Evolutionary conservation across 2,329 filamentous ascomycete species (phyloP), one percentile per base, ranked within the genome.

Genomic region (Thielaviopsis populi): DNA sequence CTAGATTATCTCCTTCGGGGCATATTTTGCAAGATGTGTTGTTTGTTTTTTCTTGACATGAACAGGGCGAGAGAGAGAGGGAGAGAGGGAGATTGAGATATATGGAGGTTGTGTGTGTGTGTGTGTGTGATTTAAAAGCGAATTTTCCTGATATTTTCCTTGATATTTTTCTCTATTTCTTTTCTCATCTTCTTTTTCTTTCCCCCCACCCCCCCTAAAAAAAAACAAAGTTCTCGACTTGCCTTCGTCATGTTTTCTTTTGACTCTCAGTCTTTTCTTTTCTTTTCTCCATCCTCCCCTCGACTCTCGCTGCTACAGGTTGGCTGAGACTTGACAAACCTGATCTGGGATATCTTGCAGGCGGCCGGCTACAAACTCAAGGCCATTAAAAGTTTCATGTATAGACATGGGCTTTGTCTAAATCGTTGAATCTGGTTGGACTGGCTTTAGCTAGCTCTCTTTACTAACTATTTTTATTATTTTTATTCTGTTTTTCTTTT

Each of bases 41-140:
- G 58, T 60, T 60, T 60, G 43, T 37, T 43, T 30, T 30, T 37
- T 59, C 43, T 59, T 60, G 58, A 60, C 50, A 4, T 56, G 24
- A 33, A 22, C 50, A 30, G 17, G 27, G 24, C 33, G 8, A 10
- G 33, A 37, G 33, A 37, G 33, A 5, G 1, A 8, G 1, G 33
- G 8, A 8, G 33, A 4, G 6, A 8, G 4, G 33, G 4, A 8
- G 33, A 4, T 37, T 37, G 3, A 33, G 30, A 1, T 37, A n/a
- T n/a, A n/a, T n/a, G n/a, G n/a, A n/a, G n/a, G n/a, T n/a, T n/a
- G n/a, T n/a, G n/a, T n/a, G n/a, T n/a, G n/a, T n/a, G n/a, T n/a
- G n/a, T n/a, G n/a, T n/a, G n/a, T n/a, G n/a, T n/a, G n/a, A n/a
- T n/a, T n/a, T n/a, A n/a, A n/a, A n/a, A n/a, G n/a, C n/a, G n/a